Evolutionary conservation across 768 basidiomycete genomes (phyloP).

Genomic region (Lentinula edodes): DNA sequence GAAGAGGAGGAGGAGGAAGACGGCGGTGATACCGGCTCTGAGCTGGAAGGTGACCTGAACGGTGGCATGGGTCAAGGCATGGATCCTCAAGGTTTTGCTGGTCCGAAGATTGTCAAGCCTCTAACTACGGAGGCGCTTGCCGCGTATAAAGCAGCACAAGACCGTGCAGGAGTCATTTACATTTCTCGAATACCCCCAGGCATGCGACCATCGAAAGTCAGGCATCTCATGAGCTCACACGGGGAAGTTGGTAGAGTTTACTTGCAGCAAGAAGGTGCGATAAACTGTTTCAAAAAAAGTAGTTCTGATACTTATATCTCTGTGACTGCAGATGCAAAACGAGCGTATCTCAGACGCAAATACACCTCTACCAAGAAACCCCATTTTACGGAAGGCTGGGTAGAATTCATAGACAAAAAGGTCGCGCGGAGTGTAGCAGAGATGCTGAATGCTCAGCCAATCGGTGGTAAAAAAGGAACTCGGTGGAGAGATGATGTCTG

Average conservation of each 20-base stretch:
- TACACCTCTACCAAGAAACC: slow-evolving; percentile 79
- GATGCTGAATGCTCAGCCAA: slow-evolving; percentile 93
- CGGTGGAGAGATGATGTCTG: slow-evolving; percentile 96
- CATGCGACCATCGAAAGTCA: slow-evolving; percentile 94
- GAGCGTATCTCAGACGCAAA: slow-evolving; percentile 79
- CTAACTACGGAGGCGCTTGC: slow-evolving; percentile 71
- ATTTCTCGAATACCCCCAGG: slow-evolving; percentile 96
- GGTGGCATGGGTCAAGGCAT: slow-evolving; percentile 35
- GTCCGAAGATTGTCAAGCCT: slow-evolving; percentile 63
- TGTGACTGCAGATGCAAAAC: slow-evolving; percentile 60
- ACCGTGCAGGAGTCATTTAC: slow-evolving; percentile 83
- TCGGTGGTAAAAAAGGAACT: slow-evolving; percentile 88
- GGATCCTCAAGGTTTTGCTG: slow-evolving; percentile 55
- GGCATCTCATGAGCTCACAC: slow-evolving; percentile 85
- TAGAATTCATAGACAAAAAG: slow-evolving; percentile 94
- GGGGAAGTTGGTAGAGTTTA: slow-evolving; percentile 92
- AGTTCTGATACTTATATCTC: not conserved
- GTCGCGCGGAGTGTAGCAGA: slow-evolving; percentile 86
- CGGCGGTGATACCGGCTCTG: slow-evolving; percentile 18
- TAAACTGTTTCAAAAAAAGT: not conserved
- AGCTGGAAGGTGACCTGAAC: slow-evolving; percentile 10
- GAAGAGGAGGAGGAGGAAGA: slow-evolving; percentile 19
- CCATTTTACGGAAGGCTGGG: slow-evolving; percentile 96
- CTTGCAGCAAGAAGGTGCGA: slow-evolving; percentile 82
- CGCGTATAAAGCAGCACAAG: slow-evolving; percentile 67